Conservation (phyloP, 306 rosid genomes). For the Delonix regia region DNA sequence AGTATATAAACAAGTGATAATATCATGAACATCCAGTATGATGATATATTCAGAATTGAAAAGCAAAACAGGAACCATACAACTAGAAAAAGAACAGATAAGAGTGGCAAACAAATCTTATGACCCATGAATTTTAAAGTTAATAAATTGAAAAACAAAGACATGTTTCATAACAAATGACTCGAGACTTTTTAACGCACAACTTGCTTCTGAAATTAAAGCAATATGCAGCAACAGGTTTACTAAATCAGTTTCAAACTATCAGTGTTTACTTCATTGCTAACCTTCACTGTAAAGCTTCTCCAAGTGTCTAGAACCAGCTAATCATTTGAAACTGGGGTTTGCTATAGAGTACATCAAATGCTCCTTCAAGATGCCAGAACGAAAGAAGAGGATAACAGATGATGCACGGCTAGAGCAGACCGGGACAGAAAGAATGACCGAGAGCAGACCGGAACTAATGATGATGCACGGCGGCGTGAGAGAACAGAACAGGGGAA, state of each 20-base stretch:
- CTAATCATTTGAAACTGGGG: constrained; percentile 73
- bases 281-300: constrained; percentile 97
- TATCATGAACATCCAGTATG: no score
- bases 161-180: background rate
- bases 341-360: constrained; percentile 93
- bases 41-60: no score
- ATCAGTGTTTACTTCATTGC: constrained; percentile 35
- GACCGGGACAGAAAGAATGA: no score
- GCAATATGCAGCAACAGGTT: background rate
- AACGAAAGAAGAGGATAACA: no score
- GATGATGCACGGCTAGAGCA: no score
- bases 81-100: background rate
- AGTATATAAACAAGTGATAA: no score
- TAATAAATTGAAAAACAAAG: background rate
- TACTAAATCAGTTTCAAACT: background rate
- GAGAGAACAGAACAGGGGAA: no score
- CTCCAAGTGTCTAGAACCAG: constrained; percentile 94
- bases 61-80: no score
- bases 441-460: no score
- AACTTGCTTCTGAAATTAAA: background rate
- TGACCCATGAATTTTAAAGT: background rate
- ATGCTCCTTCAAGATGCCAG: constrained; percentile 99
- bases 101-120: background rate
- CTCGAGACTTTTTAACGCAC: background rate
- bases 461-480: no score